phyloP scores from a whole-genome alignment of 805 yeast genomes.

The Candida hungchunana region DNA sequence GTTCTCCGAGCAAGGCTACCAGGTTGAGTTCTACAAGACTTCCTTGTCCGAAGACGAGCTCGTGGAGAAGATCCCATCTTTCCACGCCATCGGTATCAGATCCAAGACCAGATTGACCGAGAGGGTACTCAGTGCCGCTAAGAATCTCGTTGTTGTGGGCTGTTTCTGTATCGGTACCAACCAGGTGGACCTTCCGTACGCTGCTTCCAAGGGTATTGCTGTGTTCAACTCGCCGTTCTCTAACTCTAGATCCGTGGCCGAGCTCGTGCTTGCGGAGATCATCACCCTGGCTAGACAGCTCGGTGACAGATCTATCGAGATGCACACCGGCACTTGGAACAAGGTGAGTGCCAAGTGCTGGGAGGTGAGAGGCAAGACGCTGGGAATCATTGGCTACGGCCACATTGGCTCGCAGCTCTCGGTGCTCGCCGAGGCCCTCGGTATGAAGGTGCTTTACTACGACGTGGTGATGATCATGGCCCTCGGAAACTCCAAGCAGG shows the following conservation, averaged over 20 bases:
- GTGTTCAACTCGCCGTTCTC: slow-evolving; percentile 99
- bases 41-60: slow-evolving; percentile 90
- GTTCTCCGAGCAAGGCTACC: slow-evolving; percentile 88
- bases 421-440: slow-evolving; percentile 95
- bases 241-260: slow-evolving; percentile 97
- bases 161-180: slow-evolving; percentile 99
- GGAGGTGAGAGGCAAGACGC: slow-evolving; percentile 98
- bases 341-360: slow-evolving; percentile 93
- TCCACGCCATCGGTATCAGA: slow-evolving; percentile 96
- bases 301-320: slow-evolving; percentile 93
- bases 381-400: slow-evolving; percentile 97
- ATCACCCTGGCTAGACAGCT: slow-evolving; percentile 92
- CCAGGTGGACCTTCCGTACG: slow-evolving; percentile 90
- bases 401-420: slow-evolving; percentile 97
- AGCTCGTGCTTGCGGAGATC: slow-evolving; percentile 92
- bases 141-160: slow-evolving; percentile 85
- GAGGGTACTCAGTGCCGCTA: slow-evolving; percentile 77
- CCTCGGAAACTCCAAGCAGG: slow-evolving; percentile 95
- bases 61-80: slow-evolving; percentile 88
- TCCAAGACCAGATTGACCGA: slow-evolving; percentile 90
- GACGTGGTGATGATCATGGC: slow-evolving; percentile 93
- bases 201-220: slow-evolving; percentile 90
- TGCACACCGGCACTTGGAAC: slow-evolving; percentile 97
- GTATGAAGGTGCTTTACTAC: slow-evolving; percentile 93
- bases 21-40: slow-evolving; percentile 88